Base-by-base conservation (phyloP, 2,329 filamentous ascomycete species). In the Cyphellophora attinorum region DNA sequence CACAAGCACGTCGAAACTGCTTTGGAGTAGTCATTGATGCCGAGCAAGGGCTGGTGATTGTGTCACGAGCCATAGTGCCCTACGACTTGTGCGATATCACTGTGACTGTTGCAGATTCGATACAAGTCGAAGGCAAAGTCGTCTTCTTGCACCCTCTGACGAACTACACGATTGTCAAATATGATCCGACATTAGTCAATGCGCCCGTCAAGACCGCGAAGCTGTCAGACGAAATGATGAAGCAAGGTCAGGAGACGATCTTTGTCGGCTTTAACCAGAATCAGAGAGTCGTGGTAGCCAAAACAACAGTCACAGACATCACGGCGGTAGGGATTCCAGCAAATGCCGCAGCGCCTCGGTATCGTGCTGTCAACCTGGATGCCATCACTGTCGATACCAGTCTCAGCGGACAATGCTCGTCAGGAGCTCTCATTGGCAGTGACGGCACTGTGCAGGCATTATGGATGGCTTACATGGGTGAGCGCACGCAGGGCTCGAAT, bases 251-350 rank as follows among this genome's bases (percentile, higher is more conserved):
- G 31, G 81, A 89, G 38, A 95, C 88, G 0, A 88, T 94, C 47
- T 98, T 98, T 60, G 82, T 98, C 44, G 93, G 91, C n/a, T 93
- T 94, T 65, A 98, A 98, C 55, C 80, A 93, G 47, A 96, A 95
- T 46, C 81, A 89, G 41, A 78, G 89, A 21, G 85, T 95, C 27
- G 89, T 96, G 3, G 85, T 95, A 48, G 84, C 86, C 4, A 86
- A 93, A 49, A 96, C 91, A 0, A 85, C 82, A 0, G 86, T 98
- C 11, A 98, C 93, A 1, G 91, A 98, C 57, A 93, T 98, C 52
- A 96, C 89, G 8, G 91, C 91, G 2, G 91, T 96, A 3, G 85
- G 88, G 1, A 96, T 98, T 42, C 93, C 91, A 1, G 86, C 91
- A 16, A 96, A 93, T 59, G 81, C 84, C 1, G 78, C 85, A 2